phyloP scores from a whole-genome alignment of 2,329 filamentous ascomycete species.

The Cytospora chrysosperma region DNA sequence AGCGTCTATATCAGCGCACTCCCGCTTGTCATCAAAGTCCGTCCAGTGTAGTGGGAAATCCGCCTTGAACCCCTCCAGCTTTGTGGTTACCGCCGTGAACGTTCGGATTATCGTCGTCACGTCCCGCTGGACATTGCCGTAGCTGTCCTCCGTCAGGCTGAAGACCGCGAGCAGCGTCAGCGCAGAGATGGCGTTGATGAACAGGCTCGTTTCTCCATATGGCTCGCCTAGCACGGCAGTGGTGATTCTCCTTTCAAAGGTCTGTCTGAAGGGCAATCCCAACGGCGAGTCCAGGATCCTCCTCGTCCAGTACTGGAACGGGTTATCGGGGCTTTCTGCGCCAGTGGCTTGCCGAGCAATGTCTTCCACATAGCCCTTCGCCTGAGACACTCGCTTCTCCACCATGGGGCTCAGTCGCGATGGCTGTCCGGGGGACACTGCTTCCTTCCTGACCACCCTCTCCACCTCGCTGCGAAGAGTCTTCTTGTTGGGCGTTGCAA shows the following conservation, averaged over 20 bases:
- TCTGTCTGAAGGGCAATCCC: constrained; percentile 68
- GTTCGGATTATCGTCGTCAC: constrained; percentile 72
- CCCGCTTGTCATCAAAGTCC: constrained; percentile 60
- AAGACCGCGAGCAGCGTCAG: constrained; percentile 68
- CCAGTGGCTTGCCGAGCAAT: constrained; percentile 56
- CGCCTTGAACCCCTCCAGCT: constrained; percentile 66
- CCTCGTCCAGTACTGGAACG: constrained; percentile 49
- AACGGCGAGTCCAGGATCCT: constrained; percentile 51
- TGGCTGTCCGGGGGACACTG: constrained; percentile 48
- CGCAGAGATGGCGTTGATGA: constrained; percentile 70
- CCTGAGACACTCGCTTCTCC: constrained; percentile 48
- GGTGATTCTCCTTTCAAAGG: constrained; percentile 63
- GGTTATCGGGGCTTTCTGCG: constrained; percentile 47
- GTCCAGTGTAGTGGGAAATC: constrained; percentile 72
- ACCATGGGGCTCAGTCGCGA: constrained; percentile 52
- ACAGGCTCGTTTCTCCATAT: constrained; percentile 65
- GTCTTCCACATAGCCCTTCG: constrained; percentile 49
- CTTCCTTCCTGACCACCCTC: constrained; percentile 42
- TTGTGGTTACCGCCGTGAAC: constrained; percentile 66
- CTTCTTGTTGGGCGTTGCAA: constrained; percentile 37
- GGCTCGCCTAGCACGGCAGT: constrained; percentile 72
- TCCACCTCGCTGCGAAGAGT: constrained; percentile 46
- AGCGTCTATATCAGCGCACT: constrained; percentile 67
- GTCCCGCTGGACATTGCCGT: constrained; percentile 81
- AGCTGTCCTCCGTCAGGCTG: constrained; percentile 77